Conservation (phyloP, 2,329 filamentous ascomycete genomes). For the Xylaria digitata region DNA sequence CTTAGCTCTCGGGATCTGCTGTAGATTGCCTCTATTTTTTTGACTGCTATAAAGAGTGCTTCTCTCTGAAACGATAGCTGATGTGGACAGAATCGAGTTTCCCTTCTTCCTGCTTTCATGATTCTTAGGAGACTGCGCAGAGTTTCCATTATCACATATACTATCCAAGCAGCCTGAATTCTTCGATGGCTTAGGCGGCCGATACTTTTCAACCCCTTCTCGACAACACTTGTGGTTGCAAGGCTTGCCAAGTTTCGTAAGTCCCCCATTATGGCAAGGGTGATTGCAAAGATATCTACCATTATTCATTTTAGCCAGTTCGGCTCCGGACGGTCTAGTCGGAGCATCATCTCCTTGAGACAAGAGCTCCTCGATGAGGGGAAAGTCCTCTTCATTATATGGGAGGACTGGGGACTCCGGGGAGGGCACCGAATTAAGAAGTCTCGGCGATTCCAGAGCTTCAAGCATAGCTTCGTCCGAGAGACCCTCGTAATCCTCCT, state of each 20-base stretch:
- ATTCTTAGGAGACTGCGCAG: neutral
- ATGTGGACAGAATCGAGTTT: neutral
- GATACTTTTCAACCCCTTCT: slow-evolving; percentile 74
- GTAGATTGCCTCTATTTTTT: neutral
- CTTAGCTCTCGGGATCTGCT: slow-evolving; percentile 15
- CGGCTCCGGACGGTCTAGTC: slow-evolving; percentile 15
- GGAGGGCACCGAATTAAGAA: slow-evolving; percentile 40
- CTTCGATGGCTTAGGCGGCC: slow-evolving; percentile 54
- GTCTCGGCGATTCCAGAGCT: slow-evolving; percentile 42
- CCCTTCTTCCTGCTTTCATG: neutral
- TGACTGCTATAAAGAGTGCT: neutral
- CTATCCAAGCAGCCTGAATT: slow-evolving; percentile 38
- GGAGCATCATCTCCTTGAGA: slow-evolving; percentile 43
- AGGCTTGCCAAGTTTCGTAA: slow-evolving; percentile 53
- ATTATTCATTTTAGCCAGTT: slow-evolving; percentile 69
- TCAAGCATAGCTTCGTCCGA: slow-evolving; percentile 58
- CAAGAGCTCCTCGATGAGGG: slow-evolving; percentile 63
- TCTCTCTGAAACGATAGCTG: neutral
- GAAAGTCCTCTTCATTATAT: slow-evolving; percentile 58
- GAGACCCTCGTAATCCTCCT: slow-evolving; percentile 51
- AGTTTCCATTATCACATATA: slow-evolving; percentile 38
- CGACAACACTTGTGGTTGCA: slow-evolving; percentile 81
- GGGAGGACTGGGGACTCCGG: slow-evolving; percentile 27
- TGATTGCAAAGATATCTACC: slow-evolving; percentile 82
- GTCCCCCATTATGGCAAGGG: slow-evolving; percentile 61